Evolutionary conservation across 768 basidiomycete genomes (phyloP), one percentile per base, ranked within the genome.

Genomic region (Mycena venus): DNA sequence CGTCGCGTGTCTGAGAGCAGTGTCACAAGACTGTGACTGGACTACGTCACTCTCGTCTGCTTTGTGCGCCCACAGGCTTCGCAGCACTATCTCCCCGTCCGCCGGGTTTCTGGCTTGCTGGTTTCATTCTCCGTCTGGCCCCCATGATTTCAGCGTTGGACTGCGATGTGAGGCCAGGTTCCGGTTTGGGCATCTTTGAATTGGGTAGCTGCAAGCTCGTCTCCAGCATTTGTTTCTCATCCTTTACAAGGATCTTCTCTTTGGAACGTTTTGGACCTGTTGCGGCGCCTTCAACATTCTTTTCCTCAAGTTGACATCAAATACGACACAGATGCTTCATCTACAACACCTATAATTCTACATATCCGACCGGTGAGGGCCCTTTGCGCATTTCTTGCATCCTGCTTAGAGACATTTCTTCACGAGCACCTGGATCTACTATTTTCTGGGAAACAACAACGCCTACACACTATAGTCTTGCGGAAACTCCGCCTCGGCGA

Each of bases 291-390:
- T 27, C 91, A 91, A 63, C 90, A 94, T 74, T 83, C 88, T 53
- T 96, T 94, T 74, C 95, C 95, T 53, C 93, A 94, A 78, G 91
- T 96, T 65, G 94, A 96, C 75, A 86, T 96, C 80, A 95, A 95
- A 83, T 95, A 92, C 77, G 95, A 96, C 79, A 89, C 91, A 32
- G 93, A 94, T 77, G 83, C 91, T 34, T 89, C 93, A 17, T 86
- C 90, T 15, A 91, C 88, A 1, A 93, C 94, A 0, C 94, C 95
- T 2, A 86, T 96, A 27, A 88, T 96, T 78, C 84, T 96, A 0
- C 94, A 96, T 78, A 83, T 96, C 31, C 91, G 92, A 21, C 95
- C 95, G 1, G 75, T 76, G 66, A 69, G 75, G 15, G 15, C 3
- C 3, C 11, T 40, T 51, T 31, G 21, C 66, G 42, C 55, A 4